Evolutionary conservation across 2,329 filamentous ascomycete genomes (phyloP), one percentile per base, ranked within the genome.

Genomic region (Neurospora sp.): DNA sequence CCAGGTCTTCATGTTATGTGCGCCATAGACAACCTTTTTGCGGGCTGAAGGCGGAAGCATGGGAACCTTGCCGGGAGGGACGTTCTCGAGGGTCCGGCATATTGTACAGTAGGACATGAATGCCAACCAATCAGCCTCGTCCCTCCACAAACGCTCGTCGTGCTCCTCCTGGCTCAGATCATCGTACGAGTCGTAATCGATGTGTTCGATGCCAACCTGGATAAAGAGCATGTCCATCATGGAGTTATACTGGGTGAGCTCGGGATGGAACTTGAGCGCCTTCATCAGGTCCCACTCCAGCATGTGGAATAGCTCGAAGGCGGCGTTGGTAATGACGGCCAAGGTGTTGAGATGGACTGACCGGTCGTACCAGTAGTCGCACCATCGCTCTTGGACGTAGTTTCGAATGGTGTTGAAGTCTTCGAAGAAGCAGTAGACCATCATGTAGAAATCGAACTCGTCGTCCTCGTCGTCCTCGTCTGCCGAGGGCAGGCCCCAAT

Each of bases 391-490:
- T 7, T 70, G 68, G 6, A 79, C 69, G 67, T 78, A 75, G 42
- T 76, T 75, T 19, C 77, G 74, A 68, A 79, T 76, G 40, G 67
- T 42, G 68, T 78, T 79, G 72, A 77, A 79, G 69, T 79, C 78
- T 17, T 77, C 76, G 70, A 79, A 79, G 70, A 79, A 78, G 71
- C 77, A 79, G 67, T 79, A 78, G 28, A 80, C 71, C 67, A 79
- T 73, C 76, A 79, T 78, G 72, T 78, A 78, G 43, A 76, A 67
- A 39, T 79, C 77, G 40, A 77, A 72, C 33, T 76, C 75, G 38
- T 77, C 74, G 3, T 76, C 73, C 6, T 75, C 71, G 1, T 73
- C 33, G 33, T 74, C 73, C 13, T 73, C 72, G 0, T 73, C 73
- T 0, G 73, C 73, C 11, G 73, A 70, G 38, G 73, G 66, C 15